Evolutionary conservation across 2,329 filamentous ascomycete genomes (phyloP).

Genomic region (Penicillium sp.): DNA sequence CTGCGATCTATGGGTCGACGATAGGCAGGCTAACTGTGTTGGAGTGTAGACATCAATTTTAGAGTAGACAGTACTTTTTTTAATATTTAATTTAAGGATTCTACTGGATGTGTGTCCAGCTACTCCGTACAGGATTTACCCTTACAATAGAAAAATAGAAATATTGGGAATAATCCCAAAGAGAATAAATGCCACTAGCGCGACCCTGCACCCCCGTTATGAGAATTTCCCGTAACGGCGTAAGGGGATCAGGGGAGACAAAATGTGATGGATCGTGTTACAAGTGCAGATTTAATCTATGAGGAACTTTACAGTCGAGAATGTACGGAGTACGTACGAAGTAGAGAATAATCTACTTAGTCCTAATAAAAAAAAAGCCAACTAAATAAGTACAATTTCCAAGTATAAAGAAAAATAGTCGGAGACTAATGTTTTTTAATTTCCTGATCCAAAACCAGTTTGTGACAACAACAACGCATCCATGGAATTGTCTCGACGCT

Average conservation of each 20-base stretch:
- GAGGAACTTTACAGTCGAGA: background rate
- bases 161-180: slow-evolving; percentile 18
- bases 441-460: slow-evolving; percentile 3
- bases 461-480: slow-evolving; percentile 6
- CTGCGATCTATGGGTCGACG: slow-evolving; percentile 28
- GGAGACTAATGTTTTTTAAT: background rate
- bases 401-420: background rate
- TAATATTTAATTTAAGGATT: background rate
- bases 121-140: too few relatives aligned
- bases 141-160: background rate
- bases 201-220: slow-evolving; percentile 30
- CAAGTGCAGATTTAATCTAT: background rate
- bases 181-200: slow-evolving; percentile 26
- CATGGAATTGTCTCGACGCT: slow-evolving; percentile 27
- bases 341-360: background rate
- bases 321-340: too few relatives aligned
- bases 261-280: slow-evolving; percentile 6
- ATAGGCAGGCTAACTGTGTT: slow-evolving; percentile 18
- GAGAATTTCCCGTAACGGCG: slow-evolving; percentile 26
- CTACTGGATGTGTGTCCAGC: too few relatives aligned
- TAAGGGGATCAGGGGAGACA: slow-evolving; percentile 19
- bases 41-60: background rate
- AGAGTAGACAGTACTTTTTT: background rate
- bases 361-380: background rate
- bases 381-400: too few relatives aligned